phyloP scores from a whole-genome alignment of 2,329 filamentous ascomycete genomes.

The Podosphaera xanthii region DNA sequence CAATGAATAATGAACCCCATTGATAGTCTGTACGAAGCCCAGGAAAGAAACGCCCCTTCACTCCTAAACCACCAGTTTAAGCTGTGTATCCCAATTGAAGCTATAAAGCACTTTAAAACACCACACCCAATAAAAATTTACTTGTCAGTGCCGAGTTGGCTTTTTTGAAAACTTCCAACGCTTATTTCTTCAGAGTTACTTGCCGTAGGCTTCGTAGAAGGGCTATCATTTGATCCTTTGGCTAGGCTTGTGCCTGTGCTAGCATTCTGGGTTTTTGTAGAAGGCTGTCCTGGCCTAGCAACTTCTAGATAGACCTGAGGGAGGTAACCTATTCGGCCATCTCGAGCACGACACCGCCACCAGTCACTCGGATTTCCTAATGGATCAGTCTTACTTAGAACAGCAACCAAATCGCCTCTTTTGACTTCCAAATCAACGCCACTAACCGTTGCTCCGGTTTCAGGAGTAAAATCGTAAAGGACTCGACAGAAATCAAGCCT shows the following conservation, averaged over 20 bases:
- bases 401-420: slow-evolving; percentile 88
- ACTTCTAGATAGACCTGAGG: slow-evolving; percentile 80
- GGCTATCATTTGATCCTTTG: slow-evolving; percentile 20
- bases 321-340: slow-evolving; percentile 77
- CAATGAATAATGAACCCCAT: no score
- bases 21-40: no score
- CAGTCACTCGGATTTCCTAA: slow-evolving; percentile 82
- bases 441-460: slow-evolving; percentile 35
- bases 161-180: slow-evolving; percentile 49
- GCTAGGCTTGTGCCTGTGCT: slow-evolving; percentile 18
- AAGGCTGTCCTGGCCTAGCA: slow-evolving; percentile 25
- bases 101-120: no score
- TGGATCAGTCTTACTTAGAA: slow-evolving; percentile 79
- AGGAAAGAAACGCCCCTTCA: no score
- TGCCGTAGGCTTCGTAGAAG: slow-evolving; percentile 24
- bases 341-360: slow-evolving; percentile 85
- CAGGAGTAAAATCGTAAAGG: slow-evolving; percentile 80
- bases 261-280: slow-evolving; percentile 16
- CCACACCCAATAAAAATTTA: no score
- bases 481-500: slow-evolving; percentile 95
- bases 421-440: slow-evolving; percentile 78
- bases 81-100: no score
- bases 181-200: slow-evolving; percentile 40
- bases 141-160: slow-evolving; percentile 24
- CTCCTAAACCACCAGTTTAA: no score